phyloP scores from a whole-genome alignment of 108 stramenopile genomes.

The Stephanodiscus triporus region DNA sequence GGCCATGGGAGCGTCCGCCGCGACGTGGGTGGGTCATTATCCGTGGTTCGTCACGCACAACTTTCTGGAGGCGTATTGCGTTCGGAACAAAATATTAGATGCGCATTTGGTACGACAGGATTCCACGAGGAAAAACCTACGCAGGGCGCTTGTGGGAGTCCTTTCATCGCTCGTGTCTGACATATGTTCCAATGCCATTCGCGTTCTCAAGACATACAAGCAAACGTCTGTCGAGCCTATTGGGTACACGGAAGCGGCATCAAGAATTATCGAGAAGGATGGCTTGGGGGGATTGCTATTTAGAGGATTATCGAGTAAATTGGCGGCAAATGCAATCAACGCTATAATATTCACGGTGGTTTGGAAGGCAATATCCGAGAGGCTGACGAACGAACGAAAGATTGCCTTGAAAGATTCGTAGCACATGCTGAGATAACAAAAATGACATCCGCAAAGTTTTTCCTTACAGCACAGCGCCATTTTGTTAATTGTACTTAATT shows the following conservation, averaged over 20 bases:
- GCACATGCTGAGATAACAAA: background rate
- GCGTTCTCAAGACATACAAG: conserved; percentile 90
- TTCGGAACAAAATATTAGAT: conserved; percentile 66
- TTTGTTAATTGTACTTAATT: background rate
- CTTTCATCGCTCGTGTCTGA: conserved; percentile 72
- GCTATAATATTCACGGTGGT: conserved; percentile 59
- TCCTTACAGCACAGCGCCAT: too few relatives aligned
- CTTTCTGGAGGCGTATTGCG: conserved; percentile 63
- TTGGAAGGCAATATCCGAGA: conserved; percentile 63
- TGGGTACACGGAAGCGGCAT: conserved; percentile 62
- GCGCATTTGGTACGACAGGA: conserved; percentile 52
- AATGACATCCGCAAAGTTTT: background rate
- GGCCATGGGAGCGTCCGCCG: conserved; percentile 76
- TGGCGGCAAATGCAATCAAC: conserved; percentile 61
- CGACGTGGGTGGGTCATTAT: conserved; percentile 86
- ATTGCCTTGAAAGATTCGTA: conserved; percentile 5
- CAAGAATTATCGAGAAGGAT: conserved; percentile 43
- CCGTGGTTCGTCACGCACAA: conserved; percentile 91
- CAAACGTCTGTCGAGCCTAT: conserved; percentile 79
- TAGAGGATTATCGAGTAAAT: conserved; percentile 54
- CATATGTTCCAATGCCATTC: conserved; percentile 82
- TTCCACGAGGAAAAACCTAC: conserved; percentile 44
- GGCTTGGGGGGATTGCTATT: conserved; percentile 49
- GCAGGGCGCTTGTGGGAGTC: conserved; percentile 70
- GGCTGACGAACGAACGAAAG: conserved; percentile 39